Conservation (phyloP, 1,284 basidiomycete genomes). For the Apiotrichum gamsii region DNA sequence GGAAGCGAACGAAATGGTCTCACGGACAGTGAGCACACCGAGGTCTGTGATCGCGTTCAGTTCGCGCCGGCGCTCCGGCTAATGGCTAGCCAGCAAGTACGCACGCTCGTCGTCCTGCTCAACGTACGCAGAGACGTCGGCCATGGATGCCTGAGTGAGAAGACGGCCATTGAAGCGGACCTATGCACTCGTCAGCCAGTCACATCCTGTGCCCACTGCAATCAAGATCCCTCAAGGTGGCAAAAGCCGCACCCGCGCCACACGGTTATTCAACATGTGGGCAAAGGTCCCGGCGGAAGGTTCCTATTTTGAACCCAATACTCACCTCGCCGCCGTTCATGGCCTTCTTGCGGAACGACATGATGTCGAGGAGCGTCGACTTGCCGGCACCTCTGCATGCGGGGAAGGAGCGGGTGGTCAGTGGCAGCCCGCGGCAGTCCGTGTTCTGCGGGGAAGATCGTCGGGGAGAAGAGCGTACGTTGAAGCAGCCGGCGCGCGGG, state of each 20-base stretch:
- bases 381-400: slow-evolving; percentile 37
- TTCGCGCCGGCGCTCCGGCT: too few species aligned
- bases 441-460: too few species aligned
- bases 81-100: neutral
- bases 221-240: too few species aligned
- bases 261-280: too few species aligned
- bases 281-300: too few species aligned
- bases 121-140: slow-evolving; percentile 35
- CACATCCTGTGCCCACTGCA: too few species aligned
- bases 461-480: too few species aligned
- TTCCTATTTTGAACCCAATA: too few species aligned
- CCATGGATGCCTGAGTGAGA: slow-evolving; percentile 8
- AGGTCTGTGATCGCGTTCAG: slow-evolving; percentile 26
- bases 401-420: too few species aligned
- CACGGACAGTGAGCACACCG: slow-evolving; percentile 46
- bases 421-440: too few species aligned
- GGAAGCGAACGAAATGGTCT: slow-evolving; percentile 19
- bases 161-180: slow-evolving; percentile 15
- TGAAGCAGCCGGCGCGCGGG: too few species aligned
- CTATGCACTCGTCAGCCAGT: neutral
- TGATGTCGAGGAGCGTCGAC: slow-evolving; percentile 44
- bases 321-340: slow-evolving; percentile 16
- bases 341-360: slow-evolving; percentile 30
- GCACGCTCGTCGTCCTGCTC: slow-evolving; percentile 45
- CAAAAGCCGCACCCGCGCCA: too few species aligned